phyloP scores from a whole-genome alignment of 768 basidiomycete species.

The Agrocybe pediades region DNA sequence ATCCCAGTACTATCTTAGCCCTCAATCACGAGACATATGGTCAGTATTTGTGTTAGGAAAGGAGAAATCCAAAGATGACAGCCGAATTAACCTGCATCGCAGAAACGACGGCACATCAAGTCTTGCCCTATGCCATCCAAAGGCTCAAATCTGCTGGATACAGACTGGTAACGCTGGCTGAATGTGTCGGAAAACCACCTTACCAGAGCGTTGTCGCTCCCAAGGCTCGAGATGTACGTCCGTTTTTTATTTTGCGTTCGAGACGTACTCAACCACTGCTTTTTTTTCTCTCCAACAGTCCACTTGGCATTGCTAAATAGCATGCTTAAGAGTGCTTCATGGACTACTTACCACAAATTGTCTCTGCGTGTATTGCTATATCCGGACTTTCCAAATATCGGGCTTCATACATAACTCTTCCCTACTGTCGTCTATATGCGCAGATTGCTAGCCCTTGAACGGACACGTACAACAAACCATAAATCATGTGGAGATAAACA shows the following conservation, averaged over 20 bases:
- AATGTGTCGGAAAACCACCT: constrained; percentile 39
- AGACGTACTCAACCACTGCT: neutral
- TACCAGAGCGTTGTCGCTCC: constrained; percentile 37
- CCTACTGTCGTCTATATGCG: too few species aligned
- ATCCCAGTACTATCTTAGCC: constrained; percentile 36
- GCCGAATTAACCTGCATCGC: neutral
- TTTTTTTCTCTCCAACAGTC: constrained; percentile 12
- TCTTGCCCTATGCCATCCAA: constrained; percentile 28
- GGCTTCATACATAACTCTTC: too few species aligned
- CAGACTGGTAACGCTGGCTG: constrained; percentile 42
- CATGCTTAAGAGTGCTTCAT: too few species aligned
- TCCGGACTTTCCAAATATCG: too few species aligned
- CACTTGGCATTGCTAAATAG: constrained; percentile 24
- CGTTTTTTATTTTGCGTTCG: neutral
- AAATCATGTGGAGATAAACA: too few species aligned
- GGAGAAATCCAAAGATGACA: too few species aligned
- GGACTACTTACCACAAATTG: too few species aligned
- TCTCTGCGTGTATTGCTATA: too few species aligned
- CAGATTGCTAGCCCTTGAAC: too few species aligned
- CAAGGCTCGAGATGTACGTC: constrained; percentile 7
- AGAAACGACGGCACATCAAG: constrained; percentile 16
- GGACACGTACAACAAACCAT: too few species aligned
- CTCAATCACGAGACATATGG: constrained; percentile 42
- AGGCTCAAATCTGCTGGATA: constrained; percentile 41
- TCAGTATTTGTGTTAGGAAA: too few species aligned